These are phyloP conservation scores for Cyclotella choctawhatcheeana DNA, from an alignment of 108 stramenopile genomes.

Conservation along the genomic window DNA sequence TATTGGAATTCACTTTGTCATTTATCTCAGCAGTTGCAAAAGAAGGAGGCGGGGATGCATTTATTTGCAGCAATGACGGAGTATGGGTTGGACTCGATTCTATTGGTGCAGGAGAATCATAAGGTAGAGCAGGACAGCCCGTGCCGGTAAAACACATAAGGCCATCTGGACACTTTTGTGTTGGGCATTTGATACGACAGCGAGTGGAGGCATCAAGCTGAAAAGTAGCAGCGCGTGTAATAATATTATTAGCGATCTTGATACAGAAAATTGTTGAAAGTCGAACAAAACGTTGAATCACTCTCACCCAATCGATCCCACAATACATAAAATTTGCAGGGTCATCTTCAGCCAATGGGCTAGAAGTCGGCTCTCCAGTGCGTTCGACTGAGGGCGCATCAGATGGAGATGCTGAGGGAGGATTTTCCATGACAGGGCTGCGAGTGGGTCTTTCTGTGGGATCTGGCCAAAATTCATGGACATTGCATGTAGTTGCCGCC, in stretches of 20 bases:
- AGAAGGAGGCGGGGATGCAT: background rate
- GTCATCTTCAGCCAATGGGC: slow-evolving; percentile 14
- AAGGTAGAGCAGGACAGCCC: slow-evolving; percentile 9
- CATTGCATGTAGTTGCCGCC: slow-evolving; percentile 14
- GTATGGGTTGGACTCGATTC: background rate
- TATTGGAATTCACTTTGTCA: background rate
- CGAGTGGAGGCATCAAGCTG: slow-evolving; percentile 5
- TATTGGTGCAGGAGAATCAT: slow-evolving; percentile 11
- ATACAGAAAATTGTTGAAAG: background rate
- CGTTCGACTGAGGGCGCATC: background rate
- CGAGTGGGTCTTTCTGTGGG: slow-evolving; percentile 10
- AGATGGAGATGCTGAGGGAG: slow-evolving; percentile 4
- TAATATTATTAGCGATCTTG: background rate
- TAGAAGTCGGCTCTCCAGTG: background rate
- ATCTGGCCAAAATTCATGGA: slow-evolving; percentile 10
- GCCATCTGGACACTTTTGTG: slow-evolving; percentile 1
- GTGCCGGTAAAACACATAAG: background rate
- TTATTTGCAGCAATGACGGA: background rate
- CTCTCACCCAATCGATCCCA: slow-evolving; percentile 13
- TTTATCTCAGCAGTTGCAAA: background rate
- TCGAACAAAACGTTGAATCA: background rate
- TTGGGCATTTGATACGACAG: slow-evolving; percentile 12
- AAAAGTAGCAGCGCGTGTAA: background rate
- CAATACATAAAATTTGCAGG: slow-evolving; percentile 8
- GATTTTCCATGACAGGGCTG: background rate